Conservation (phyloP, 2,329 filamentous ascomycete genomes). For the Alternaria consortialis region DNA sequence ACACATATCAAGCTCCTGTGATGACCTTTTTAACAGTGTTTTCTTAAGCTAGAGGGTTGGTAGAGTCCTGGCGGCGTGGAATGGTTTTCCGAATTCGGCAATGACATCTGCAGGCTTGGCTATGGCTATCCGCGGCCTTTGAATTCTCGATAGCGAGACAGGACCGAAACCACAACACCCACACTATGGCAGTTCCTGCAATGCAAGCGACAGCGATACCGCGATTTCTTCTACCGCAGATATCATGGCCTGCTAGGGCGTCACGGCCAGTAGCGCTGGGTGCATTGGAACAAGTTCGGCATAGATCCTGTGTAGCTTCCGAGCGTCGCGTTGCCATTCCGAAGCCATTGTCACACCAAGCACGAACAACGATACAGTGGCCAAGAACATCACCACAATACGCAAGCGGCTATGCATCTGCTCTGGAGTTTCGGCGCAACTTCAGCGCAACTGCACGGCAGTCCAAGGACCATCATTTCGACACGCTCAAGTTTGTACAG, state of each 20-base stretch:
- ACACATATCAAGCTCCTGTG: background rate
- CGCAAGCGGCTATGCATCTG: conserved; percentile 10
- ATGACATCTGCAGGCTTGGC: conserved; percentile 32
- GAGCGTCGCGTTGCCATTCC: conserved; percentile 21
- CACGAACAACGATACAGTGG: conserved; percentile 13
- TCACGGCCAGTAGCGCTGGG: conserved; percentile 31
- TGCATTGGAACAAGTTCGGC: conserved; percentile 26
- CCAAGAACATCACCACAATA: conserved; percentile 13
- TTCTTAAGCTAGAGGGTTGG: background rate
- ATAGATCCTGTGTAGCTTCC: conserved; percentile 22
- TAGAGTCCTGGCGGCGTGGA: conserved; percentile 16
- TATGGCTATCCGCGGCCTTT: conserved; percentile 12
- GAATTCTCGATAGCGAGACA: conserved; percentile 17
- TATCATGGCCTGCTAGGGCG: conserved; percentile 46
- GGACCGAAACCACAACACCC: conserved; percentile 22
- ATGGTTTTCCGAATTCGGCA: conserved; percentile 31
- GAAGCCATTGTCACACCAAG: conserved; percentile 17
- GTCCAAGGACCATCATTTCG: conserved; percentile 89
- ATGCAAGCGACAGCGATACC: conserved; percentile 44
- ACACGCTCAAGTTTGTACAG: conserved; percentile 97
- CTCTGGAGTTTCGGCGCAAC: conserved; percentile 31
- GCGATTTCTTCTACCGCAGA: conserved; percentile 51
- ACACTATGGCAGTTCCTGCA: conserved; percentile 38
- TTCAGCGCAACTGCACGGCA: conserved; percentile 74
- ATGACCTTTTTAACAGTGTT: background rate